A percentile compares a stretch with the other conserved stretches of the same genome.
phyloP scores from a whole-genome alignment of 73 alveolate species.

The Paramecium sexaurelia region DNA sequence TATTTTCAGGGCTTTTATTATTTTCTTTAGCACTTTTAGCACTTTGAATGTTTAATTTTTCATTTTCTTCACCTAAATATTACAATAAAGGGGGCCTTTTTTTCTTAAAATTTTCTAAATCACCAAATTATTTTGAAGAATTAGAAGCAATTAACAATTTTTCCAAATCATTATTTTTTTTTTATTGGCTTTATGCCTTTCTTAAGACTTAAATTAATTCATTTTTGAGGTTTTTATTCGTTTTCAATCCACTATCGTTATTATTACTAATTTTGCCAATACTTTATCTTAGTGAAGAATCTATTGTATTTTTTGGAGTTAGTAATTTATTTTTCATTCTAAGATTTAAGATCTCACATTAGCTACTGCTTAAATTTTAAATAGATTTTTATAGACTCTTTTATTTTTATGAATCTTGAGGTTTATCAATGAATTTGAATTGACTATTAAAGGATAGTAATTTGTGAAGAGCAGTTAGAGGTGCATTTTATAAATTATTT shows the following conservation, averaged over 20 bases:
- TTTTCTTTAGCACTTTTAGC: background rate
- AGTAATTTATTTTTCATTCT: background rate
- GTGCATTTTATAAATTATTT: constrained; percentile 19
- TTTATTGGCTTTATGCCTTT: background rate
- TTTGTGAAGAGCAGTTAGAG: constrained; percentile 29
- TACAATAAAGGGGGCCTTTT: constrained; percentile 41
- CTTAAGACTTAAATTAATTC: background rate
- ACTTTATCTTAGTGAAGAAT: background rate
- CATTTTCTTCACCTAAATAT: constrained; percentile 41
- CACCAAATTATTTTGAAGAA: background rate
- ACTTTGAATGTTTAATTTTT: background rate
- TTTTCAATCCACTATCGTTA: background rate
- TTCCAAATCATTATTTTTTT: background rate
- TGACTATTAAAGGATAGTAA: background rate
- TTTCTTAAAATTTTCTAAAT: background rate
- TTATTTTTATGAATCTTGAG: background rate
- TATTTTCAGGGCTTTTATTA: constrained; percentile 1
- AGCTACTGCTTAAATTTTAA: background rate
- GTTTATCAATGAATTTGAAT: background rate
- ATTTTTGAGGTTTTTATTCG: background rate
- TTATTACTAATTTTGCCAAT: background rate
- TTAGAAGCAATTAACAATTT: background rate
- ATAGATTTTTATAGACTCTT: constrained; percentile 27
- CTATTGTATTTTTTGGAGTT: background rate
- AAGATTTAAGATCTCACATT: background rate